Percentiles rank a stretch among this genome's conserved stretches.
Conservation (phyloP, 805 yeast genomes). For the Nakazawaea anatomiae region DNA sequence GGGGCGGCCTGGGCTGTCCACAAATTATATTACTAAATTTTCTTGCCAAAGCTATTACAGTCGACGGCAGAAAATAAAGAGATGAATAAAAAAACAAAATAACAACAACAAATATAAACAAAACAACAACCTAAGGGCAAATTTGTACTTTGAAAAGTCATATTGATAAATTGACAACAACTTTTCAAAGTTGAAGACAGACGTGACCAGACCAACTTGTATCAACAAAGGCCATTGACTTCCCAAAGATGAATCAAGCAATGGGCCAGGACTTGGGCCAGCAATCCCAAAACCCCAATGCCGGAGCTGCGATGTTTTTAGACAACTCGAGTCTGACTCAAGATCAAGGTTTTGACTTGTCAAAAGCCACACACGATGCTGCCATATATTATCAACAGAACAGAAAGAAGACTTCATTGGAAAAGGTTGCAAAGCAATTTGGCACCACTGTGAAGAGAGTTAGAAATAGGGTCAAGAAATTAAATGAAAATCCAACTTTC, state of each 20-base stretch:
- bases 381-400: slow-evolving; percentile 10
- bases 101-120: neutral
- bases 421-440: slow-evolving; percentile 11
- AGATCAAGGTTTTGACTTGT: slow-evolving; percentile 6
- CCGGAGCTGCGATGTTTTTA: slow-evolving; percentile 1
- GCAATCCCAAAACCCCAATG: neutral
- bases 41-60: neutral
- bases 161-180: neutral
- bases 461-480: slow-evolving; percentile 9
- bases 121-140: neutral
- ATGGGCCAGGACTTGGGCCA: slow-evolving; percentile 2
- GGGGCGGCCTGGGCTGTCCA: no score
- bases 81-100: neutral
- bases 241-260: slow-evolving; percentile 2
- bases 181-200: no score
- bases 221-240: no score
- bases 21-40: no score
- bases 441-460: slow-evolving; percentile 11
- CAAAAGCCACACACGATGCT: slow-evolving; percentile 10
- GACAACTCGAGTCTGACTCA: neutral
- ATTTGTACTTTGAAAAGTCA: neutral
- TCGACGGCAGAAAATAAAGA: neutral
- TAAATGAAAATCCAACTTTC: slow-evolving; percentile 9
- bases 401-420: slow-evolving; percentile 10
- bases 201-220: no score